Conservation (phyloP, 306 rosid genomes). For the Comarum palustre region DNA sequence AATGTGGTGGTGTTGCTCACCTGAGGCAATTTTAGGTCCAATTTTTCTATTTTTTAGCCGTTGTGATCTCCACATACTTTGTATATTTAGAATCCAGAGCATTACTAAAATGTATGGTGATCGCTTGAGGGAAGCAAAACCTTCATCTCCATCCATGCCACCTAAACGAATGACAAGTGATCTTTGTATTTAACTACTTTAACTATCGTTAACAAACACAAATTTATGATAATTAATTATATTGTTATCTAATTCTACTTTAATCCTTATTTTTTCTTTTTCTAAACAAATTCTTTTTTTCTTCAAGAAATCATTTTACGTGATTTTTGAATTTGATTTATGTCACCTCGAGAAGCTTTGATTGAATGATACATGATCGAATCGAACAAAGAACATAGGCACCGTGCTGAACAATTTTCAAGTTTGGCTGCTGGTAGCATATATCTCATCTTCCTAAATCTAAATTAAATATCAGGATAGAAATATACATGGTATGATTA, state of each 20-base stretch:
- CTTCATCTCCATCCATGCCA: too few species aligned
- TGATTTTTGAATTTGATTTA: too few species aligned
- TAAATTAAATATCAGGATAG: neutral
- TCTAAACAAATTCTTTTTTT: too few species aligned
- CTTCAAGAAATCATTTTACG: too few species aligned
- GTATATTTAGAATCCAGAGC: neutral
- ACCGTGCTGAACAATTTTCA: slow-evolving; percentile 8
- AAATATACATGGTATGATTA: neutral
- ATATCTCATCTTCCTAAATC: neutral
- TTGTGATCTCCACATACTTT: slow-evolving; percentile 4
- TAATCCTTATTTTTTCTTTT: too few species aligned
- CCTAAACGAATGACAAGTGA: too few species aligned
- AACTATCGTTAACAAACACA: too few species aligned
- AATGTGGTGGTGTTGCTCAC: slow-evolving; percentile 30
- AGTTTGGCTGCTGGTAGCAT: slow-evolving; percentile 4
- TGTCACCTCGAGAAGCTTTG: slow-evolving; percentile 8
- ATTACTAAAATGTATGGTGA: neutral
- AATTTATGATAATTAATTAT: too few species aligned
- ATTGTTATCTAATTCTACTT: too few species aligned
- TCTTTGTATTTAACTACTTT: too few species aligned
- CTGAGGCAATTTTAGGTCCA: neutral
- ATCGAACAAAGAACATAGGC: neutral
- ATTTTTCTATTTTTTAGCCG: neutral
- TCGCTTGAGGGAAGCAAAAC: too few species aligned
- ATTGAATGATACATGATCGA: neutral